Percentiles rank a stretch among this genome's conserved stretches.
Evolutionary conservation across 129 eudicot species (phyloP).

Genomic region (Centella asiatica): DNA sequence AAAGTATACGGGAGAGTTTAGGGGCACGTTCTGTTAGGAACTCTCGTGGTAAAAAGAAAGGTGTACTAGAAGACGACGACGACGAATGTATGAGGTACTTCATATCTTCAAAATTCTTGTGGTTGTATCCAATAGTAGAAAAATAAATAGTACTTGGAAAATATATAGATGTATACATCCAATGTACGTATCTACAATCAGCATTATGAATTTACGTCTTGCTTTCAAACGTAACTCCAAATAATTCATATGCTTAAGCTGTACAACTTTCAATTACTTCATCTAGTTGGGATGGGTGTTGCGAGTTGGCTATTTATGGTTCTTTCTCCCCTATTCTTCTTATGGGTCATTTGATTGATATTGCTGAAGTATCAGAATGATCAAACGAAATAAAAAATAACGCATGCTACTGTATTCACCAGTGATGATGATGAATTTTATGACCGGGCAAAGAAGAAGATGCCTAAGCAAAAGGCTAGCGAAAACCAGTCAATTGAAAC

Average conservation of each 20-base stretch:
- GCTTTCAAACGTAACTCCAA: background rate
- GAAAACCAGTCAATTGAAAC: slow-evolving; percentile 74
- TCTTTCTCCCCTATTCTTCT: background rate
- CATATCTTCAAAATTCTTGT: background rate
- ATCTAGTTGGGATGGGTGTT: too few species aligned
- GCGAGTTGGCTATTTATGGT: too few species aligned
- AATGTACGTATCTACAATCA: too few species aligned
- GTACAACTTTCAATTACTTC: too few species aligned
- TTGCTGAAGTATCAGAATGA: background rate
- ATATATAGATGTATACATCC: too few species aligned
- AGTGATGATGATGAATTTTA: slow-evolving; percentile 98
- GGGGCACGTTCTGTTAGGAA: slow-evolving; percentile 76
- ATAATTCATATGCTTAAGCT: background rate
- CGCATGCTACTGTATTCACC: background rate
- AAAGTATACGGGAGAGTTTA: slow-evolving; percentile 89
- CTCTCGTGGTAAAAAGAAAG: slow-evolving; percentile 58
- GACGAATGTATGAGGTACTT: slow-evolving; percentile 71
- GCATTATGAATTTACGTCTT: too few species aligned
- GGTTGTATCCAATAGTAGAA: background rate
- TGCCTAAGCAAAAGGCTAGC: slow-evolving; percentile 42
- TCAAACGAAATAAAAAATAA: too few species aligned
- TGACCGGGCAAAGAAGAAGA: slow-evolving; percentile 77
- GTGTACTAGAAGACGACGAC: slow-evolving; percentile 57
- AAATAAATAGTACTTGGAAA: background rate
- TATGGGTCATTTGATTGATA: background rate